phyloP scores from a whole-genome alignment of 257 asterid species.

The Solanum arcanum region DNA sequence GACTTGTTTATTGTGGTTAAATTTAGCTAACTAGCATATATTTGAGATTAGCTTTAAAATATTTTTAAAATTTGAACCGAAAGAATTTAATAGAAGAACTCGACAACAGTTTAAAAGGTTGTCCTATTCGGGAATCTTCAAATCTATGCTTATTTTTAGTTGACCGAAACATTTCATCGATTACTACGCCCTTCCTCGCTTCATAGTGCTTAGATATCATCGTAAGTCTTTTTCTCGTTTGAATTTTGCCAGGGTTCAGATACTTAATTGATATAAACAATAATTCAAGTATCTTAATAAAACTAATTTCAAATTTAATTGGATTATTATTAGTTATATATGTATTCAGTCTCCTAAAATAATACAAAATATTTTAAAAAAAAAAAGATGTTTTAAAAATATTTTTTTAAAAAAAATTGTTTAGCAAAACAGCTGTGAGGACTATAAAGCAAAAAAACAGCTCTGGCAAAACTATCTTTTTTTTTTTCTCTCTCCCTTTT shows the following conservation, averaged over 20 bases:
- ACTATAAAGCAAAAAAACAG: not conserved
- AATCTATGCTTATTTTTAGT: too few species aligned
- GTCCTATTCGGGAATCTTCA: accelerated
- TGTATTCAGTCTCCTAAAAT: not conserved
- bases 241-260: not conserved
- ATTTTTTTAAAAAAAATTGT: too few species aligned
- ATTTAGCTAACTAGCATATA: not conserved
- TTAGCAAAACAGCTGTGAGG: not conserved
- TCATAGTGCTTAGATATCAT: not conserved
- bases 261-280: too few species aligned
- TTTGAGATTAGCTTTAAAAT: not conserved
- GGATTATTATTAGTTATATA: not conserved
- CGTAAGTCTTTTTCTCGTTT: not conserved
- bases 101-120: too few species aligned
- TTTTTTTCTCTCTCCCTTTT: not conserved
- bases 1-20: not conserved
- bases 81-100: not conserved
- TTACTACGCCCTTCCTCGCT: not conserved
- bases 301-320: too few species aligned
- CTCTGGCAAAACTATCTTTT: slow-evolving; percentile 1
- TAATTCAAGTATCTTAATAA: not conserved
- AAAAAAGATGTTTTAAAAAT: too few species aligned
- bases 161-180: too few species aligned
- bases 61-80: not conserved
- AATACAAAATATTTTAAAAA: too few species aligned